Conservation (phyloP, 1,284 basidiomycete species). For the Acaromyces ingoldii region DNA sequence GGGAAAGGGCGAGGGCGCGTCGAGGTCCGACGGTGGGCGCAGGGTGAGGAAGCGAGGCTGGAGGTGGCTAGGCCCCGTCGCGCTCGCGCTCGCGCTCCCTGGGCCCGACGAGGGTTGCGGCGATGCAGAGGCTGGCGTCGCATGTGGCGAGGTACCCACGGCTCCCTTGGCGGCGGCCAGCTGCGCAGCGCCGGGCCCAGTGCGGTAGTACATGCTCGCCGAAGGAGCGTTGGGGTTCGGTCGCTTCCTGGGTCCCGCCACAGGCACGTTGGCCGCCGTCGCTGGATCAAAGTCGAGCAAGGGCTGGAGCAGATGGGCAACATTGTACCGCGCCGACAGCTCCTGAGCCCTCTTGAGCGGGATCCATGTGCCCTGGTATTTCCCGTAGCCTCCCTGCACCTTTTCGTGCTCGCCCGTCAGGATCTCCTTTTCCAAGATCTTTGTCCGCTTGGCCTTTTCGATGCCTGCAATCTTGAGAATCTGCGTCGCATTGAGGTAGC, state of each 20-base stretch:
- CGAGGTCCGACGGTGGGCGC: slow-evolving; percentile 24
- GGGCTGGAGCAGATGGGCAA: slow-evolving; percentile 47
- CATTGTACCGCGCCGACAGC: slow-evolving; percentile 46
- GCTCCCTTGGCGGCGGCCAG: slow-evolving; percentile 8
- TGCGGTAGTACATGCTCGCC: slow-evolving; percentile 10
- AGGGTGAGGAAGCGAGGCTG: slow-evolving; percentile 42
- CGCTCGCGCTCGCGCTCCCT: background rate
- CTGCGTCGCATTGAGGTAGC: slow-evolving; percentile 90
- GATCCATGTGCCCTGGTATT: slow-evolving; percentile 96
- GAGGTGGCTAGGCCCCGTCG: slow-evolving; percentile 23
- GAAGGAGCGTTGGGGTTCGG: slow-evolving; percentile 33
- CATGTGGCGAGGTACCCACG: slow-evolving; percentile 10
- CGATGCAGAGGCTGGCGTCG: slow-evolving; percentile 17
- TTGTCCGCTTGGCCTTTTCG: slow-evolving; percentile 91
- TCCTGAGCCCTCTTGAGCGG: slow-evolving; percentile 46
- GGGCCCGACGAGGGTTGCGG: slow-evolving; percentile 8
- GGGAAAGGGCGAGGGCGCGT: background rate
- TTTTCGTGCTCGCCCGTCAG: slow-evolving; percentile 94
- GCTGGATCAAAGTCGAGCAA: slow-evolving; percentile 47
- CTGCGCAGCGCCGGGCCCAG: slow-evolving; percentile 12
- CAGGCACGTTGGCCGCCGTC: slow-evolving; percentile 35
- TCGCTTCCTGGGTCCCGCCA: slow-evolving; percentile 10
- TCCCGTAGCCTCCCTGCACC: slow-evolving; percentile 97
- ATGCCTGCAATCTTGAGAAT: slow-evolving; percentile 98
- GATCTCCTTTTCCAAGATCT: slow-evolving; percentile 97